A percentile compares a stretch with the other conserved stretches of the same genome.
Conservation (phyloP, 805 yeast species). For the Ogataea trehalophila region DNA sequence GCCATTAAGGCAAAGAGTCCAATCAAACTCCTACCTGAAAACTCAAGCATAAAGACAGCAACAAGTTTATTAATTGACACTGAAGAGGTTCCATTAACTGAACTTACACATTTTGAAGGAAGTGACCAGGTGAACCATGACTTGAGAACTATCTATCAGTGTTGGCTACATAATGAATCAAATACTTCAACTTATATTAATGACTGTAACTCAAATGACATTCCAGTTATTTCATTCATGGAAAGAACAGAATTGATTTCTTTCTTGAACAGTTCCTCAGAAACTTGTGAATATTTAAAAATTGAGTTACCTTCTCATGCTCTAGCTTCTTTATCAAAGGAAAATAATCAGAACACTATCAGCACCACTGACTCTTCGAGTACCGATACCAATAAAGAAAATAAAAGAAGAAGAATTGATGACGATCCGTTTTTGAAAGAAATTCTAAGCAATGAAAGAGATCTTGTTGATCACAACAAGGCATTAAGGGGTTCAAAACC, state of each 20-base stretch:
- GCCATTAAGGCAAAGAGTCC: conserved; percentile 13
- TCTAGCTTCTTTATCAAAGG: not conserved
- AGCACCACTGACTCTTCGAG: too few relatives aligned
- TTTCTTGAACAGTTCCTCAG: conserved; percentile 72
- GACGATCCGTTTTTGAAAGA: conserved; percentile 48
- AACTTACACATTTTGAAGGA: conserved; percentile 50
- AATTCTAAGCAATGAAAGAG: conserved; percentile 41
- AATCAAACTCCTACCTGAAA: conserved; percentile 12
- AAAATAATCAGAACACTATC: not conserved
- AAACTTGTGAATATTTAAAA: conserved; percentile 50
- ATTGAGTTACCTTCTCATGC: conserved; percentile 1
- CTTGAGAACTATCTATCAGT: conserved; percentile 61
- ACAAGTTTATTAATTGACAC: conserved; percentile 13
- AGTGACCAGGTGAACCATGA: conserved; percentile 39
- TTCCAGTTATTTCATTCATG: conserved; percentile 72
- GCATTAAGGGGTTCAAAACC: conserved; percentile 55
- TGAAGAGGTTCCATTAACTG: conserved; percentile 13
- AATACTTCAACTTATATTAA: conserved; percentile 78
- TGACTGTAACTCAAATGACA: conserved; percentile 57
- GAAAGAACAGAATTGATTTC: conserved; percentile 81
- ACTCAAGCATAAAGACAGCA: conserved; percentile 16
- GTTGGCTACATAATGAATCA: conserved; percentile 72
- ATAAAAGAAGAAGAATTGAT: conserved; percentile 25
- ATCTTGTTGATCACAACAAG: conserved; percentile 38
- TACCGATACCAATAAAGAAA: not conserved